Conservation (phyloP, 164 flowering plant genomes). For the Houttuynia cordata region DNA sequence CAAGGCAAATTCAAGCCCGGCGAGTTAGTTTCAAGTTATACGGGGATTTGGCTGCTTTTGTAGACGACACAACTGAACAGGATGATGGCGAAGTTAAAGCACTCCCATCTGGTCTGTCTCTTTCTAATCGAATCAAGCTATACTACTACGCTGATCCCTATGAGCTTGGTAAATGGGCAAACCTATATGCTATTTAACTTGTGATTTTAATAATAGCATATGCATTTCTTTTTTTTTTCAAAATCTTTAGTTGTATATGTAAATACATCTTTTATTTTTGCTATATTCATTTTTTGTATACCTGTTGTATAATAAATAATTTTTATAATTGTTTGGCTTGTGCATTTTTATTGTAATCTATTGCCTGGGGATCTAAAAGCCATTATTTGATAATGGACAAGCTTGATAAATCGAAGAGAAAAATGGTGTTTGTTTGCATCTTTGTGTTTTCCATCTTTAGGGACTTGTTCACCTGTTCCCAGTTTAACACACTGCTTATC, state of each 20-base stretch:
- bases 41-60: slow-evolving; percentile 76
- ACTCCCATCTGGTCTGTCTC: slow-evolving; percentile 43
- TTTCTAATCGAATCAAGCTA: slow-evolving; percentile 62
- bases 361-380: too few species aligned
- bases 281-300: not conserved
- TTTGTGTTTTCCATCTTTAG: too few species aligned
- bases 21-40: slow-evolving; percentile 57
- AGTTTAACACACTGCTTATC: too few species aligned
- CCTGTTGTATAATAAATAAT: not conserved
- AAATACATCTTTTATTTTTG: slow-evolving; percentile 5
- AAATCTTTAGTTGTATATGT: not conserved
- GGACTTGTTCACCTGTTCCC: too few species aligned
- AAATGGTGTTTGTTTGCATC: too few species aligned
- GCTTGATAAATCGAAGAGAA: too few species aligned
- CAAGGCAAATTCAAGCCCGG: slow-evolving; percentile 47
- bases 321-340: not conserved
- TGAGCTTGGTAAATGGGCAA: slow-evolving; percentile 91
- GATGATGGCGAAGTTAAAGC: slow-evolving; percentile 42
- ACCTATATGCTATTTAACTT: slow-evolving; percentile 63
- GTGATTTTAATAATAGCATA: too few species aligned
- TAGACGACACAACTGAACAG: slow-evolving; percentile 66
- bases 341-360: not conserved
- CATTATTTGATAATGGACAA: too few species aligned
- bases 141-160: slow-evolving; percentile 81
- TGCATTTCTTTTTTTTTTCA: not conserved